phyloP scores from a whole-genome alignment of 1,139 yeast genomes.

The Diutina mesorugosa region DNA sequence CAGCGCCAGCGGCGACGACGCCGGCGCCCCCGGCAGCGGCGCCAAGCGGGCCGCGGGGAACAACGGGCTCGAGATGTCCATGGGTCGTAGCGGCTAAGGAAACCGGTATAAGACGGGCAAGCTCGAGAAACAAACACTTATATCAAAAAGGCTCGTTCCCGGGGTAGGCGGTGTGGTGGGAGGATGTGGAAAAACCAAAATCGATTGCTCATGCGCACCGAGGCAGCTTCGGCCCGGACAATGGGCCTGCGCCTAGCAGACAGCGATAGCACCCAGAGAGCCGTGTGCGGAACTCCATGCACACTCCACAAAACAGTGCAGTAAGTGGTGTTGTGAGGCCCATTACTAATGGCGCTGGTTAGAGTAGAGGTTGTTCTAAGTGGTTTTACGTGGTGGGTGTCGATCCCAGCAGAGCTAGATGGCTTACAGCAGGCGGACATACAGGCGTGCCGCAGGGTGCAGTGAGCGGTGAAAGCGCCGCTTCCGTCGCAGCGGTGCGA shows the following conservation, averaged over 20 bases:
- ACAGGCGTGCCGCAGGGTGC: too few species aligned
- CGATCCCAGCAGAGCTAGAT: too few species aligned
- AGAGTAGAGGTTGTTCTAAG: too few species aligned
- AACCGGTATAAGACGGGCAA: too few species aligned
- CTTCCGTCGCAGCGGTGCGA: too few species aligned
- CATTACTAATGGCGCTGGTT: too few species aligned
- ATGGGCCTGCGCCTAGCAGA: not conserved
- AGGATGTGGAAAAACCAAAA: not conserved
- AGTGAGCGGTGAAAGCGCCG: too few species aligned
- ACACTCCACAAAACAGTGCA: too few species aligned
- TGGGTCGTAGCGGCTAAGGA: not conserved
- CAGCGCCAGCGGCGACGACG: constrained; percentile 1
- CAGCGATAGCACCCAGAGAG: not conserved
- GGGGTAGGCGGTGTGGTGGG: not conserved
- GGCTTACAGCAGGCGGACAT: too few species aligned
- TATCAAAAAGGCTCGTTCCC: not conserved
- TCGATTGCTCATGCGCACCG: not conserved
- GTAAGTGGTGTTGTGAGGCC: too few species aligned
- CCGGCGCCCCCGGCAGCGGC: constrained; percentile 3
- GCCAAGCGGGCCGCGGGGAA: constrained; percentile 7
- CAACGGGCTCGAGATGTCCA: constrained; percentile 4
- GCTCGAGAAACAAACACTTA: too few species aligned
- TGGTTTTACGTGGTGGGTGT: too few species aligned
- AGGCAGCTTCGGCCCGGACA: not conserved
- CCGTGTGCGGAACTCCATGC: not conserved